phyloP scores from a whole-genome alignment of 805 yeast species.

The Barnettozyma wickerhamii region DNA sequence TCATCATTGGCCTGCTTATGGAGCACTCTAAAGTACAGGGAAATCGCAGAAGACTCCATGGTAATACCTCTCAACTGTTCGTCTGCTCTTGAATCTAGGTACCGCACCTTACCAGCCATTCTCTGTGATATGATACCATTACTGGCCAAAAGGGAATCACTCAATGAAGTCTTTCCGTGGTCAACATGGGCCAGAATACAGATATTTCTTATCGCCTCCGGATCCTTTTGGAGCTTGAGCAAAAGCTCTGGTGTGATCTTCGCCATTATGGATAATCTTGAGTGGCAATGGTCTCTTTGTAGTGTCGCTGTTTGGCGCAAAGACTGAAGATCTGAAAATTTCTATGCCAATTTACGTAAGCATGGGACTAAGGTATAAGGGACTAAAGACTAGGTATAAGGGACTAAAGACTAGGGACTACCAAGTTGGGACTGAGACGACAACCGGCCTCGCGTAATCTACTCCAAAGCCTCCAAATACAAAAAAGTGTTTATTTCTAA shows the following conservation, averaged over 20 bases:
- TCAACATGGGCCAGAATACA: conserved; percentile 98
- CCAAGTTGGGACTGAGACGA: background rate
- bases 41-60: conserved; percentile 95
- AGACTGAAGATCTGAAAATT: background rate
- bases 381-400: too few species aligned
- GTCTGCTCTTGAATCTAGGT: conserved; percentile 89
- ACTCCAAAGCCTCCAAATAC: background rate
- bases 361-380: too few species aligned
- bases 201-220: conserved; percentile 74
- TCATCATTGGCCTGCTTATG: conserved; percentile 36
- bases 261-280: conserved; percentile 25
- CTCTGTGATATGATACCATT: conserved; percentile 95
- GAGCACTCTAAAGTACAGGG: conserved; percentile 78
- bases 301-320: too few species aligned
- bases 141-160: conserved; percentile 88
- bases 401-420: too few species aligned
- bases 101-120: conserved; percentile 93
- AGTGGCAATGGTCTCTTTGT: background rate
- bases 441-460: too few species aligned
- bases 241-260: conserved; percentile 63
- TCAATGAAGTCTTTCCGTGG: conserved; percentile 94
- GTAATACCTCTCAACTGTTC: conserved; percentile 96
- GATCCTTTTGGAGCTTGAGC: conserved; percentile 61
- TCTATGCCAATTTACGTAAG: too few species aligned
- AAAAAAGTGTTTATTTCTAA: background rate